These are phyloP conservation scores for Boletellus ananas DNA, from an alignment of 768 basidiomycete species.

Conservation along the genomic window DNA sequence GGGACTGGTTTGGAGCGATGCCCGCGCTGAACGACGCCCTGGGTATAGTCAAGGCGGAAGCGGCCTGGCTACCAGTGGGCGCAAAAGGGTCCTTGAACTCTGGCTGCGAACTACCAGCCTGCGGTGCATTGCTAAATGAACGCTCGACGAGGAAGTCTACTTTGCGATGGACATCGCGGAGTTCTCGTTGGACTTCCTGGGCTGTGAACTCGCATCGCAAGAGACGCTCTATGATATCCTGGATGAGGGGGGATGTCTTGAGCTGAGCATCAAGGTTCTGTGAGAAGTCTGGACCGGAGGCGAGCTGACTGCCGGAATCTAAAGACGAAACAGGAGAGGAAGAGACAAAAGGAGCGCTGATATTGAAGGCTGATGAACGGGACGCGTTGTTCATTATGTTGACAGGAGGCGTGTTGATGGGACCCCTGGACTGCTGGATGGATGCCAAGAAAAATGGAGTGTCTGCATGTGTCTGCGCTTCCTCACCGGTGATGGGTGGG, in stretches of 20 bases:
- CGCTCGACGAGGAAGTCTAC: constrained; percentile 73
- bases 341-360: constrained; percentile 48
- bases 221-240: constrained; percentile 73
- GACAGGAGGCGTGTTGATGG: constrained; percentile 46
- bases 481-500: constrained; percentile 30
- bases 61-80: constrained; percentile 31
- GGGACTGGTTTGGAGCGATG: constrained; percentile 69
- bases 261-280: constrained; percentile 68
- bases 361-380: constrained; percentile 42
- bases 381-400: constrained; percentile 30
- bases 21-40: constrained; percentile 63
- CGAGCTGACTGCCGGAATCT: constrained; percentile 66
- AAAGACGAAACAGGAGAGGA: constrained; percentile 77
- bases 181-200: constrained; percentile 69
- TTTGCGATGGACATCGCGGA: constrained; percentile 73
- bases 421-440: constrained; percentile 38
- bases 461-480: constrained; percentile 23
- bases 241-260: constrained; percentile 69
- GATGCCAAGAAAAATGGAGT: constrained; percentile 39
- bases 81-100: constrained; percentile 86
- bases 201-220: constrained; percentile 65
- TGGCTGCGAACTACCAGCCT: constrained; percentile 41
- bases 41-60: constrained; percentile 39
- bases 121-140: constrained; percentile 36
- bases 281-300: constrained; percentile 43